A percentile compares a stretch with the other conserved stretches of the same genome.
These are phyloP conservation scores for Fusarium tanahbumbuense DNA, from an alignment of 2,329 filamentous ascomycete species.

Conservation along the genomic window DNA sequence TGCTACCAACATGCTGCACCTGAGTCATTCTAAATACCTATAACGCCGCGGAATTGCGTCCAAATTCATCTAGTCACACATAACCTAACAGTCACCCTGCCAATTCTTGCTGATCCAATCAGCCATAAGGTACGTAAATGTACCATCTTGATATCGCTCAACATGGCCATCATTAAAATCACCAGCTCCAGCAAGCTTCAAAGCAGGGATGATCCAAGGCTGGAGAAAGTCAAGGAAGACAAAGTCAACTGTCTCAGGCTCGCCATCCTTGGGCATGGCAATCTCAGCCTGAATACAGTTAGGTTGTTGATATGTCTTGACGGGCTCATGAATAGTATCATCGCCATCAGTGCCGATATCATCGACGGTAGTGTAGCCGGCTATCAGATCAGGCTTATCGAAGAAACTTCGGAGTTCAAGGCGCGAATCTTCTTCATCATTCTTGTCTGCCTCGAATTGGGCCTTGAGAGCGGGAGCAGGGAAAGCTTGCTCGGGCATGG, in stretches of 20 bases:
- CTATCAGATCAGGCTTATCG: constrained; percentile 59
- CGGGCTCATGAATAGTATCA: constrained; percentile 82
- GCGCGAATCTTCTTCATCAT: constrained; percentile 41
- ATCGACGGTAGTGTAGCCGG: constrained; percentile 90
- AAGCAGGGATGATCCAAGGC: constrained; percentile 80
- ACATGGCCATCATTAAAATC: constrained; percentile 62
- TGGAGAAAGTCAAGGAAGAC: constrained; percentile 94
- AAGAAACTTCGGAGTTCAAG: constrained; percentile 50
- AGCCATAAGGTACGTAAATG: constrained; percentile 66
- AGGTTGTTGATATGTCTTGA: constrained; percentile 81
- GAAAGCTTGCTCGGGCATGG: constrained; percentile 60
- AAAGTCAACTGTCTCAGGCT: constrained; percentile 82
- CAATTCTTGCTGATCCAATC: constrained; percentile 71
- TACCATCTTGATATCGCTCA: constrained; percentile 63
- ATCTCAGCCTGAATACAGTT: constrained; percentile 83
- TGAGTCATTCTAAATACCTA: constrained; percentile 2
- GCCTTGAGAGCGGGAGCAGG: constrained; percentile 28
- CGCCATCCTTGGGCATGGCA: constrained; percentile 66
- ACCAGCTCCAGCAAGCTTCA: constrained; percentile 68
- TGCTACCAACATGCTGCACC: background rate
- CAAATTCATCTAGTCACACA: constrained; percentile 3
- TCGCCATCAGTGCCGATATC: constrained; percentile 87
- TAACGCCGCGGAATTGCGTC: constrained; percentile 20
- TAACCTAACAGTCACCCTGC: constrained; percentile 58
- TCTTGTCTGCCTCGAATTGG: constrained; percentile 24